Percentiles rank a stretch among this genome's conserved stretches.
Evolutionary conservation across 768 basidiomycete species (phyloP).

Genomic region (Suillus alpinus): DNA sequence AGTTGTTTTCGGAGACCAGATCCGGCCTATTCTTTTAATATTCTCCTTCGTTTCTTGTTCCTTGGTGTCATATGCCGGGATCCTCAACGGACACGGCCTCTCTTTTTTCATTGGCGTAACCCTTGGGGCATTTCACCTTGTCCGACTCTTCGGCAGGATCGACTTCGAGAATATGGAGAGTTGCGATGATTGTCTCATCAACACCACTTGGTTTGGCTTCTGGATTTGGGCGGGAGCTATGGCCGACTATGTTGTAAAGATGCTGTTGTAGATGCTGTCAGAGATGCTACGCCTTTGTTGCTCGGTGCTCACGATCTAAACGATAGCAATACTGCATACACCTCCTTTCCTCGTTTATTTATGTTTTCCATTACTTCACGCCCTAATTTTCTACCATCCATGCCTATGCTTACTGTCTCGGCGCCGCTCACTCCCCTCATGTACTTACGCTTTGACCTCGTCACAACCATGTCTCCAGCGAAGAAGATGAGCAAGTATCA

Average conservation of each 20-base stretch:
- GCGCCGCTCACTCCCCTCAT: neutral
- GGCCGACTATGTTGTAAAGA: neutral
- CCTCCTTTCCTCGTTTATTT: neutral
- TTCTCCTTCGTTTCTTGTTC: slow-evolving; percentile 54
- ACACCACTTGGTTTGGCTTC: neutral
- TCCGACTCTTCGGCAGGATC: neutral
- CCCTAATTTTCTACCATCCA: neutral
- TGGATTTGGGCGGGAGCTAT: neutral
- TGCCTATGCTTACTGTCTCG: neutral
- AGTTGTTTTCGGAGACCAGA: slow-evolving; percentile 61
- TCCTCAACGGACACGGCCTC: slow-evolving; percentile 41
- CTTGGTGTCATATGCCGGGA: slow-evolving; percentile 47
- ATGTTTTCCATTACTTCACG: neutral
- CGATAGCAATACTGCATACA: neutral
- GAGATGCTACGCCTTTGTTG: neutral
- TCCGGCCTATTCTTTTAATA: slow-evolving; percentile 51
- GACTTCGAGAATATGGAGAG: neutral
- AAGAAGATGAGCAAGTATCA: too few species aligned
- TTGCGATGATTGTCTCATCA: neutral
- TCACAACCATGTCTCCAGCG: too few species aligned
- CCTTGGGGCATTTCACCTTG: neutral
- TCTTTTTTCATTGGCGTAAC: neutral
- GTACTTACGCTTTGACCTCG: neutral
- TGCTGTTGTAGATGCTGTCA: neutral
- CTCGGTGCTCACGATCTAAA: neutral